Conservation (phyloP, 352 stramenopile species). For the Globisporangium spiculum region DNA sequence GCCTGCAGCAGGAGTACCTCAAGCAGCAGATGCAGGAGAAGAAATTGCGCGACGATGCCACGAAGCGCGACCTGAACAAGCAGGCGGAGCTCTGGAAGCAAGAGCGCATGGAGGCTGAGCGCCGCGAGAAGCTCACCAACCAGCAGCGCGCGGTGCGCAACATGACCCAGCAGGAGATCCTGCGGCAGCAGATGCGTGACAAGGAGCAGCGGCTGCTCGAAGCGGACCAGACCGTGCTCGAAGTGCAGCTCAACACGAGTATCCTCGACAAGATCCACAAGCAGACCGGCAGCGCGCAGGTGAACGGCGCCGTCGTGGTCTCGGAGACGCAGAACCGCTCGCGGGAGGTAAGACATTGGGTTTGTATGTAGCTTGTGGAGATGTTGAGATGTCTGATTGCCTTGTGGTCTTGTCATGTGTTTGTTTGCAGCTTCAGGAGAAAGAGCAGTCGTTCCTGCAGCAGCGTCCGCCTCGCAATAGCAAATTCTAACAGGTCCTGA, state of each 20-base stretch:
- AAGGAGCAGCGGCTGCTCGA: slow-evolving; percentile 56
- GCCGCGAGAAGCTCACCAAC: slow-evolving; percentile 40
- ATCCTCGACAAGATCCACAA: slow-evolving; percentile 74
- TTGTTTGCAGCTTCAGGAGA: slow-evolving; percentile 41
- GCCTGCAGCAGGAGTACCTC: slow-evolving; percentile 52
- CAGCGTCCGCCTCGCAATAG: slow-evolving; percentile 25
- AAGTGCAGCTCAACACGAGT: slow-evolving; percentile 71
- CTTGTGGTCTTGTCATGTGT: background rate
- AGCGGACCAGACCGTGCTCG: slow-evolving; percentile 65
- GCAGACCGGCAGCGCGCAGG: slow-evolving; percentile 33
- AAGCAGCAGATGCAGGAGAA: slow-evolving; percentile 71
- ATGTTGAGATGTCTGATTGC: background rate
- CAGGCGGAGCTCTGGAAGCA: slow-evolving; percentile 80
- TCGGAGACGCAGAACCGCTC: slow-evolving; percentile 73
- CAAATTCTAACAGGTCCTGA: slow-evolving; percentile 26
- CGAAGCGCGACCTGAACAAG: slow-evolving; percentile 66
- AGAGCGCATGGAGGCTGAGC: slow-evolving; percentile 58
- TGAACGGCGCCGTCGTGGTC: slow-evolving; percentile 51
- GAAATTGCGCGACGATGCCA: slow-evolving; percentile 44
- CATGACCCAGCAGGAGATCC: slow-evolving; percentile 53
- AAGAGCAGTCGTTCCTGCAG: slow-evolving; percentile 44
- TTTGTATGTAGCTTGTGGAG: background rate
- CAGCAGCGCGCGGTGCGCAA: slow-evolving; percentile 56
- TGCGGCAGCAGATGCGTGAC: slow-evolving; percentile 70
- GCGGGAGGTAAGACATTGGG: slow-evolving; percentile 39